phyloP scores from a whole-genome alignment of 2,329 filamentous ascomycete genomes.

The Metarhizium humberi region DNA sequence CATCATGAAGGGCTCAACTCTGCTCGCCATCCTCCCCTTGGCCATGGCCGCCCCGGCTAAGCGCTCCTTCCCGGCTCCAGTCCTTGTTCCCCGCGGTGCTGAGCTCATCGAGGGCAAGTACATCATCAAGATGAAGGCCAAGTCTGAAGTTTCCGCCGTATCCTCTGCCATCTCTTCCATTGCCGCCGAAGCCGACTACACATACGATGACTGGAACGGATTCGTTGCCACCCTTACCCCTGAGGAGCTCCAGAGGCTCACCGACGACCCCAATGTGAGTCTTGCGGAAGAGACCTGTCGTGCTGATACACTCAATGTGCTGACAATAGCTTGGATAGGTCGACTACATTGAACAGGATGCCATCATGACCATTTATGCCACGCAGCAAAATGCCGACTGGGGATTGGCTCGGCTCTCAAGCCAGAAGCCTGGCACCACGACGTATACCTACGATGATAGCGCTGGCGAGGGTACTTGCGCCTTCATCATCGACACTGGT shows the following conservation, averaged over 20 bases:
- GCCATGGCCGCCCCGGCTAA: conserved; percentile 21
- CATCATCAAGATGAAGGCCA: conserved; percentile 27
- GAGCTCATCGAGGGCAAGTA: conserved; percentile 25
- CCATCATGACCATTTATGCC: conserved; percentile 41
- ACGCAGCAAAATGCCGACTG: conserved; percentile 29
- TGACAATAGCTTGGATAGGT: conserved; percentile 5
- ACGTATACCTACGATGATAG: conserved; percentile 27
- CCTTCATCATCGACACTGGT: conserved; percentile 37
- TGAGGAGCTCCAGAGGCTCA: conserved; percentile 16
- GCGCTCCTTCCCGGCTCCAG: conserved; percentile 23
- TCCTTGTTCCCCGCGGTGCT: conserved; percentile 21
- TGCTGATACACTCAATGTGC: not conserved
- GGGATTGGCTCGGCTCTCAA: conserved; percentile 30
- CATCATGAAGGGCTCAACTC: conserved; percentile 20
- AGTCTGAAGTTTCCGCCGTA: conserved; percentile 13
- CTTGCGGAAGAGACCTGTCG: not conserved
- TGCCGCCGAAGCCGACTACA: conserved; percentile 22
- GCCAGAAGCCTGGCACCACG: conserved; percentile 13
- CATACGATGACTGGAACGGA: conserved; percentile 18
- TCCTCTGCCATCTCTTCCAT: conserved; percentile 16
- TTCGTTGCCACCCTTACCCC: conserved; percentile 18
- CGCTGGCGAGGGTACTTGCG: conserved; percentile 29
- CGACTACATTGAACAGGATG: conserved; percentile 32
- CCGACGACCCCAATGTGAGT: conserved; percentile 16
- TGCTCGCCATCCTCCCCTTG: conserved; percentile 23